Base-by-base conservation (phyloP, 2,329 filamentous ascomycete genomes). In the Coniochaeta hoffmannii region DNA sequence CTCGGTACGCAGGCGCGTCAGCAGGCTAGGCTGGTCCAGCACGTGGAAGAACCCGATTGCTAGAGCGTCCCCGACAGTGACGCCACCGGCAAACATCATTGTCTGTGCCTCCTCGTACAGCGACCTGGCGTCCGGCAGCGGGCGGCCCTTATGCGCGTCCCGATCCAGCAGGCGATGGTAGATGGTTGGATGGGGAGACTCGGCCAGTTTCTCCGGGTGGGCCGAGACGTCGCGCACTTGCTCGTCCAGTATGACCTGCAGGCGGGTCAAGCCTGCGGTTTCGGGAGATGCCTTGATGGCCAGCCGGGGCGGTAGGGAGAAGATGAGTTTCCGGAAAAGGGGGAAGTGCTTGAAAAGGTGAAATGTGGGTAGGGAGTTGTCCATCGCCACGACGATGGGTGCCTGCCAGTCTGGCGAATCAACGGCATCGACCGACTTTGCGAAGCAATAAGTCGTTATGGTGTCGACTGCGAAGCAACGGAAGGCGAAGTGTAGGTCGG, bases 1-100 rank as follows among this genome's bases (percentile, higher is more conserved):
- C 57, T 78, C 76, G 2, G 57, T 56, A 50, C 71, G 68, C 8
- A 78, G 60, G 49, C 62, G 68, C 14, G 65, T 53, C 34, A 71
- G 56, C 15, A 69, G 60, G 1, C 61, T 57, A 0, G 69, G 68
- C 1, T 67, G 58, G 28, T 69, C 63, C 4, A 77, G 63, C 26
- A 78, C 55, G 52, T 76, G 65, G 56, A 69, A 76, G 1, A 66
- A 66, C 0, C 73, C 75, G 9, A 72, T 59, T 65, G 71, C 72
- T 8, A 75, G 58, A 1, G 73, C 67, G 38, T 71, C 72, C 0
- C 68, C 74, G 6, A 70, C 68, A 0, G 75, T 77, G 55, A 78
- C 74, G 12, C 68, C 68, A 14, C 75, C 76, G 8, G 69, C 76
- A 58, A 77, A 76, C 59, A 78, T 66, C 52, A 79, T 64, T 0